Base-by-base conservation (phyloP, 1,284 basidiomycete species). In the Tylopilus sp. region DNA sequence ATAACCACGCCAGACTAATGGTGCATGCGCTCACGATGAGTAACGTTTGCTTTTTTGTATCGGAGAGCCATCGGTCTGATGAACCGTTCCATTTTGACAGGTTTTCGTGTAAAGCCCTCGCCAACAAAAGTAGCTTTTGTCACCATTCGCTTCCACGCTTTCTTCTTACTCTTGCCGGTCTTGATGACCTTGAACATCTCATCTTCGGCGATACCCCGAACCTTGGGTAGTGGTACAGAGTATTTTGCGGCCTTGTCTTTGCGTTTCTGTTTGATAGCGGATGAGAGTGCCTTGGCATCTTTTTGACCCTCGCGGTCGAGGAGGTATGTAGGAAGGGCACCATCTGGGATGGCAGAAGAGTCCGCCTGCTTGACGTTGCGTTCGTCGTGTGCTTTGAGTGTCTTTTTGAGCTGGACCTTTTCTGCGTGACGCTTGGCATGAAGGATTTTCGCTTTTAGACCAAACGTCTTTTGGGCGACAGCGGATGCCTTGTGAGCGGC, bases 121-220 rank as follows among this genome's bases (percentile, higher is more conserved):
- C 96, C 96, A 37, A 99, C 96, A 67, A 99, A 99, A 2, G 96
- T 98, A 39, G 96, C 95, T 73, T 99, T 99, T 57, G 95, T 97
- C 56, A 99, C 92, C 96, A 99, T 98, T 58, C 97, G 83, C 76
- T 99, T 99, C 97, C 97, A 99, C 23, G 89, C 82, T 73, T 99
- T 99, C 67, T 82, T 84, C 76, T 96, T 98, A 66, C 84, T 89
- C 78, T 98, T 98, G 49, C 97, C 97, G 0, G 96, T 96, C 76
- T 95, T 92, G 79, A 99, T 81, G 30, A 99, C 97, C 78, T 97
- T 98, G 81, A 99, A 99, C 83, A 96, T 97, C 77, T 99, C 97
- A 64, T 99, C 97, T 70, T 99, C 97, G 16, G 96, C 95, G 60
- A 99, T 98, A 39, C 97, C 97, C 49, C 96, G 78, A 45, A 99